A percentile compares a stretch with the other conserved stretches of the same genome.
Evolutionary conservation across 352 stramenopile genomes (phyloP).

Genomic region (Phytophthora gonapodyides): DNA sequence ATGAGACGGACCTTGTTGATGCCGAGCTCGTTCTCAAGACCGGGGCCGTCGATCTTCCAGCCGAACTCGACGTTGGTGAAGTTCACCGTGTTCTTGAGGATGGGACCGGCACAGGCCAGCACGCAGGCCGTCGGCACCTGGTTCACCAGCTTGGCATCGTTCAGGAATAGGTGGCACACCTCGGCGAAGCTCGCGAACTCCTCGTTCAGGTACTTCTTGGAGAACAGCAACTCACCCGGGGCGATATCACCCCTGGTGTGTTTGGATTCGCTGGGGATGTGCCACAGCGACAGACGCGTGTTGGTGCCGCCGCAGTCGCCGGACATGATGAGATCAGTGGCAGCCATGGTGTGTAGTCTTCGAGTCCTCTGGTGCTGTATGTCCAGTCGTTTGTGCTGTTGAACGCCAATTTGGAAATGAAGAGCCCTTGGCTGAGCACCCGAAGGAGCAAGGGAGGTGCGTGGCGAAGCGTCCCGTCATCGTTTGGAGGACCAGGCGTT

Average conservation of each 20-base stretch:
- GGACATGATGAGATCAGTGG: slow-evolving; percentile 68
- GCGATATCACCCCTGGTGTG: slow-evolving; percentile 54
- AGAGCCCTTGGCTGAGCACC: no score
- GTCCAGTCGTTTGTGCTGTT: no score
- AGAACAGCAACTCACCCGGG: slow-evolving; percentile 72
- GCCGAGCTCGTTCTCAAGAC: slow-evolving; percentile 69
- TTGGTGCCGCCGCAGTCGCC: slow-evolving; percentile 96
- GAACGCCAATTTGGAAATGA: no score
- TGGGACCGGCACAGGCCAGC: slow-evolving; percentile 75
- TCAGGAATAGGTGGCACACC: slow-evolving; percentile 89
- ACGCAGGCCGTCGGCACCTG: no score
- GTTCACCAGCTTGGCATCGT: slow-evolving; percentile 92
- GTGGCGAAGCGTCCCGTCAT: no score
- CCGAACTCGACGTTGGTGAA: slow-evolving; percentile 94
- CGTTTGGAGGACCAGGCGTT: no score
- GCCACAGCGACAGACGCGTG: slow-evolving; percentile 89
- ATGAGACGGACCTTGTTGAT: slow-evolving; percentile 93
- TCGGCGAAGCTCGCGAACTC: slow-evolving; percentile 69
- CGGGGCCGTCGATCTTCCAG: slow-evolving; percentile 86
- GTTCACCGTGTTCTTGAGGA: slow-evolving; percentile 77
- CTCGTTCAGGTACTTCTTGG: slow-evolving; percentile 82
- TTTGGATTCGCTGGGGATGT: slow-evolving; percentile 50
- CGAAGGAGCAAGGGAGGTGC: no score
- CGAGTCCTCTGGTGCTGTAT: no score
- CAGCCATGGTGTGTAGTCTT: slow-evolving; percentile 27